These are phyloP conservation scores for Murraya paniculata DNA, from an alignment of 345 rosid species.

Conservation along the genomic window DNA sequence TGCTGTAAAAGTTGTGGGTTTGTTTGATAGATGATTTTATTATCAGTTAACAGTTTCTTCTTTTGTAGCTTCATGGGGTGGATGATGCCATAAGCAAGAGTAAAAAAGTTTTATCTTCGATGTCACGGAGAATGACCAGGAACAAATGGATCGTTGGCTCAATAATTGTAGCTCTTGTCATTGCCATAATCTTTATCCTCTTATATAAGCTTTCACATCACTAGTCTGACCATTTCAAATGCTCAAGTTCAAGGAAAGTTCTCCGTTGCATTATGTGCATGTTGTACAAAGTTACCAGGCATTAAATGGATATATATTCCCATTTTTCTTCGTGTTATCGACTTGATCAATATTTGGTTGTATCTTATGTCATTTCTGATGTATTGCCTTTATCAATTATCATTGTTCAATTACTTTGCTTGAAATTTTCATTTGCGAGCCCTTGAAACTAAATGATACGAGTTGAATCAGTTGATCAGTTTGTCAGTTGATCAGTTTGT, in stretches of 20 bases:
- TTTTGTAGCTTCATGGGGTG: constrained; percentile 70
- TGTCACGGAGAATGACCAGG: constrained; percentile 74
- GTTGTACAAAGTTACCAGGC: constrained; percentile 15
- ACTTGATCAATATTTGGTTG: not conserved
- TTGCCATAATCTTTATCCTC: constrained; percentile 60
- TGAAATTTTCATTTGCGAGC: not conserved
- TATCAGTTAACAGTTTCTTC: not conserved
- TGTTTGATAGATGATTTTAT: not conserved
- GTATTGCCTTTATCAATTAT: not conserved
- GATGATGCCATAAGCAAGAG: constrained; percentile 91
- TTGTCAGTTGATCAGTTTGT: not conserved
- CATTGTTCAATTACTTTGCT: not conserved
- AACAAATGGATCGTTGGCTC: constrained; percentile 72
- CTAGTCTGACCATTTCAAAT: constrained; percentile 17
- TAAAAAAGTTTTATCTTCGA: constrained; percentile 61
- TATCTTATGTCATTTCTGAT: not conserved
- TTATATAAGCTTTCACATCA: constrained; percentile 55
- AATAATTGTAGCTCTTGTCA: constrained; percentile 58
- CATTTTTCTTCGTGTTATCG: not conserved
- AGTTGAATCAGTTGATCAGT: not conserved
- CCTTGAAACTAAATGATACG: not conserved
- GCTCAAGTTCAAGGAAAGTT: not conserved
- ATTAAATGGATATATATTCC: not conserved
- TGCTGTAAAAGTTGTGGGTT: not conserved
- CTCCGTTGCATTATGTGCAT: constrained; percentile 12